These are phyloP conservation scores for Cyamopsis tetragonoloba DNA, from an alignment of 306 rosid species.

Conservation along the genomic window DNA sequence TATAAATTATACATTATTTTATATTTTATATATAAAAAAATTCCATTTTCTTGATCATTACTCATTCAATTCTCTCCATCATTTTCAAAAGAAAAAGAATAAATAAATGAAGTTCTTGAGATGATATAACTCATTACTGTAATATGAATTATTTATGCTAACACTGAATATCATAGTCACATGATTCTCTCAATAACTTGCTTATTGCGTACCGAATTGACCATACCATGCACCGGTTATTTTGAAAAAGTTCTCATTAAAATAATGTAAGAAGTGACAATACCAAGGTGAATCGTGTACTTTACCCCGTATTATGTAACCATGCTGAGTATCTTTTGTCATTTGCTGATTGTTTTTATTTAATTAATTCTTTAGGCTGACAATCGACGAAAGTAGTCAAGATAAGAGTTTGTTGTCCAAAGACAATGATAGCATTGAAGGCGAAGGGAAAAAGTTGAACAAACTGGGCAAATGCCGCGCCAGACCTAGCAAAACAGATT, in stretches of 20 bases:
- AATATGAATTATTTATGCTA: background rate
- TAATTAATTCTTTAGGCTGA: constrained; percentile 40
- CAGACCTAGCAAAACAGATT: constrained; percentile 66
- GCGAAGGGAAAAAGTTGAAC: constrained; percentile 61
- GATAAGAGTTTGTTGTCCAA: constrained; percentile 51
- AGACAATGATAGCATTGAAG: constrained; percentile 52
- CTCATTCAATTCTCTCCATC: background rate
- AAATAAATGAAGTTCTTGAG: too few relatives aligned
- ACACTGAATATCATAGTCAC: too few relatives aligned
- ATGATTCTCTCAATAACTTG: too few relatives aligned
- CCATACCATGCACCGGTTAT: too few relatives aligned
- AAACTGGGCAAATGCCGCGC: constrained; percentile 67
- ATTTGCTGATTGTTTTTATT: constrained; percentile 13
- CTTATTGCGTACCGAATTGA: too few relatives aligned
- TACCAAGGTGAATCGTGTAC: too few relatives aligned
- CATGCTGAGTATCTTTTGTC: background rate
- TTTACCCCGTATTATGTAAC: too few relatives aligned
- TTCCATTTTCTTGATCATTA: background rate
- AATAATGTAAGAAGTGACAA: too few relatives aligned
- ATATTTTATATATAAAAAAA: too few relatives aligned
- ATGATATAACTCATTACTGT: background rate
- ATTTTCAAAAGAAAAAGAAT: background rate
- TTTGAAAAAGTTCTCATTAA: too few relatives aligned
- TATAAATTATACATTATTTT: too few relatives aligned
- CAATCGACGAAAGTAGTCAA: constrained; percentile 56